These are phyloP conservation scores for Colletotrichum neosansevieriae DNA, from an alignment of 2,329 filamentous ascomycete species.

Conservation along the genomic window DNA sequence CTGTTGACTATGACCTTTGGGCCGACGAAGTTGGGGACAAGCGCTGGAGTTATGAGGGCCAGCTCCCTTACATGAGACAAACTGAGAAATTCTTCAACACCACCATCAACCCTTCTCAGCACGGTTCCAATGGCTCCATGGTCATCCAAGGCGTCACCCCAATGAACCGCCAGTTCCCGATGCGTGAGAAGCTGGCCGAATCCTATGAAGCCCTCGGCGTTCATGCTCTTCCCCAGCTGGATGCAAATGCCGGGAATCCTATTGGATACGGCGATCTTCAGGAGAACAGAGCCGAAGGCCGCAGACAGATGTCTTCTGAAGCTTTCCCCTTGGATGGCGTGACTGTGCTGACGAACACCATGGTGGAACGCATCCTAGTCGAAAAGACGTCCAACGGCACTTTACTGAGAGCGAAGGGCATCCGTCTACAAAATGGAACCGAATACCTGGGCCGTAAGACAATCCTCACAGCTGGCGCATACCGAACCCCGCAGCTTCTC, in stretches of 20 bases:
- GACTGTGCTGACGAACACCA: conserved; percentile 43
- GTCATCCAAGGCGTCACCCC: conserved; percentile 46
- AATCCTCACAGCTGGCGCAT: conserved; percentile 60
- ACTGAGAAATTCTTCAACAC: conserved; percentile 49
- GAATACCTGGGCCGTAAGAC: conserved; percentile 47
- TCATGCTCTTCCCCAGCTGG: conserved; percentile 42
- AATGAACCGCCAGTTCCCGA: conserved; percentile 52
- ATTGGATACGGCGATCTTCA: conserved; percentile 50
- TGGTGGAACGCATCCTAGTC: conserved; percentile 42
- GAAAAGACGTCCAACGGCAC: conserved; percentile 11
- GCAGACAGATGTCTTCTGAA: conserved; percentile 43
- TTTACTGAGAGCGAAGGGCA: conserved; percentile 41
- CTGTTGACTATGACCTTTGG: conserved; percentile 61
- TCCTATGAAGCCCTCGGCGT: conserved; percentile 57
- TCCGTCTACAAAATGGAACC: conserved; percentile 47
- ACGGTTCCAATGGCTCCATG: conserved; percentile 54
- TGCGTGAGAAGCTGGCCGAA: conserved; percentile 50
- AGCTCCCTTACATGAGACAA: conserved; percentile 60
- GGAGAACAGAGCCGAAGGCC: conserved; percentile 44
- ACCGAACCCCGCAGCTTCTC: conserved; percentile 63
- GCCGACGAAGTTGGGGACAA: conserved; percentile 48
- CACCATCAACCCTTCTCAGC: conserved; percentile 48
- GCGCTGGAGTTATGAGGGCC: conserved; percentile 58
- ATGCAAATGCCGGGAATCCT: conserved; percentile 47
- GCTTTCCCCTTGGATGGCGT: conserved; percentile 45